Evolutionary conservation across 148 eudicot genomes (phyloP), one percentile per base, ranked within the genome.

Genomic region (Talinum fruticosum): DNA sequence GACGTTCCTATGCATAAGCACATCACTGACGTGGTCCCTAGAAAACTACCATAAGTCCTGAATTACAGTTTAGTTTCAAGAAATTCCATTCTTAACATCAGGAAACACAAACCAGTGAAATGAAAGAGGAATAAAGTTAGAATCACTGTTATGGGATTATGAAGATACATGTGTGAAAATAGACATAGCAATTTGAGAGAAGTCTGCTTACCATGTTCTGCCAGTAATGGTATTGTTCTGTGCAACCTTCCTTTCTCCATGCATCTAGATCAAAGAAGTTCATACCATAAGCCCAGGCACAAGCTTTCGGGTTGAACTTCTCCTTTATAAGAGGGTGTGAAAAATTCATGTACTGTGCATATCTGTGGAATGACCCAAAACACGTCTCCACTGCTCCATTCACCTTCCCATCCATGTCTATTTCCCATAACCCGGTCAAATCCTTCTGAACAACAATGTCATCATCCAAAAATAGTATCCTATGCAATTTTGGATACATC

Each of bases 251-350:
- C 78, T 79, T 94, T 80, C 98, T 94, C 98, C 98, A 94, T 37
- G 98, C 97, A 87, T 92, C 97, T 81, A 92, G 81, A 85, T 90
- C 97, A 75, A 94, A 92, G 83, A 94, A 94, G 80, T 94, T 94
- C 98, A 94, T 94, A 80, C 98, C 98, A 83, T 94, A 94, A 75
- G 98, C 98, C 98, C 98, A 94, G 10, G 93, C 98, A 81, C 98
- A 94, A 8, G 98, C 97, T 82, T 94, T 94, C 12, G 98, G 97
- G 77, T 89, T 90, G 75, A 92, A 94, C 84, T 87, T 94, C 69
- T 88, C 88, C 79, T 88, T 94, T 81, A 94, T 94, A 76, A 94
- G 80, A 36, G 98, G 98, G 79, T 94, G 98, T 3, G 98, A 94
- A 79, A 94, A 94, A 78, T 94, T 94, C 98, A 94, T 94, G 83